Evolutionary conservation across 1,284 basidiomycete species (phyloP).

Genomic region (Malassezia sp.): DNA sequence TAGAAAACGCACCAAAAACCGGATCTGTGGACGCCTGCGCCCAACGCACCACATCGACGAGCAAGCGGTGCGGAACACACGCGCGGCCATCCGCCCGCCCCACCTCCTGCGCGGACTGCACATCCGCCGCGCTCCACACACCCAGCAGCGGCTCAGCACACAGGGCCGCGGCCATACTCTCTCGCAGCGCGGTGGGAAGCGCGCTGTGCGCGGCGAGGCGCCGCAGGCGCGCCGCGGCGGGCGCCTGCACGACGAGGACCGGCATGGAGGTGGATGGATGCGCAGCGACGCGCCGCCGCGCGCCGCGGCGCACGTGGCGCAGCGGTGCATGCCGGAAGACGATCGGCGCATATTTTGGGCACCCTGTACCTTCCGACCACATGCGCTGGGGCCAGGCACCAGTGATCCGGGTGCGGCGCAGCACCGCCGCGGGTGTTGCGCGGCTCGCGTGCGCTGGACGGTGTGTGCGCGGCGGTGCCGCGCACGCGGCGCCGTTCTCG

Average conservation of each 20-base stretch:
- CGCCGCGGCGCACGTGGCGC: too few relatives aligned
- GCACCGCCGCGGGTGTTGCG: neutral
- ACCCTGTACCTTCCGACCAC: too few relatives aligned
- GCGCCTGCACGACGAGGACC: constrained; percentile 3
- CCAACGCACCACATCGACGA: constrained; percentile 5
- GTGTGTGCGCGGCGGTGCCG: neutral
- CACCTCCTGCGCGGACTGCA: too few relatives aligned
- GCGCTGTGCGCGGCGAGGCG: neutral
- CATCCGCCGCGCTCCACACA: too few relatives aligned
- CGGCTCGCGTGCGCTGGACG: neutral
- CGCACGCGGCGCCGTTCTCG: neutral
- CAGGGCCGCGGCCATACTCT: neutral
- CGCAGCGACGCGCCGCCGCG: too few relatives aligned
- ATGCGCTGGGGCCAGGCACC: too few relatives aligned
- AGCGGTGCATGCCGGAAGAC: too few relatives aligned
- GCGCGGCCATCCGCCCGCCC: neutral
- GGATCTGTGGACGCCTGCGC: neutral
- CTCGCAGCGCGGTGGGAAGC: neutral
- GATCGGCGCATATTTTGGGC: too few relatives aligned
- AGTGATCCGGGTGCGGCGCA: neutral
- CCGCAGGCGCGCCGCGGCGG: constrained; percentile 1
- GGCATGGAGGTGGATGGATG: neutral
- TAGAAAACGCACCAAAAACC: too few relatives aligned
- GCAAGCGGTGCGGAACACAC: constrained; percentile 1
- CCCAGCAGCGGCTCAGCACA: neutral